Evolutionary conservation across 2,329 filamentous ascomycete species (phyloP).

Genomic region (Ceratocystis ficicola): DNA sequence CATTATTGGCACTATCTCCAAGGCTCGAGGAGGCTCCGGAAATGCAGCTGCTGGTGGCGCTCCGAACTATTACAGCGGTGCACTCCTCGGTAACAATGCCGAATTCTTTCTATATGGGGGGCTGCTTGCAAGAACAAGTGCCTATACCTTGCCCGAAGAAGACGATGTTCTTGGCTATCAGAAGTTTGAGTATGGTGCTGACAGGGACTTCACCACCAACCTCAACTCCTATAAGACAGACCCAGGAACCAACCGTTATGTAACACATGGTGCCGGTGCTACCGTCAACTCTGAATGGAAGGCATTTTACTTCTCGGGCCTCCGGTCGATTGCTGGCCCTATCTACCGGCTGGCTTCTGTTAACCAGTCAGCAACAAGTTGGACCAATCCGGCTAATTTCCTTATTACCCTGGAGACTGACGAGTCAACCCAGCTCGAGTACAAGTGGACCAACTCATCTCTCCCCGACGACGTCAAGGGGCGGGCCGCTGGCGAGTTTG

Average conservation of each 20-base stretch:
- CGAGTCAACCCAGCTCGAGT: constrained; percentile 39
- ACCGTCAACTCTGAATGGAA: constrained; percentile 58
- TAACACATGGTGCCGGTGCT: constrained; percentile 51
- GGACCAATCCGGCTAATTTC: constrained; percentile 37
- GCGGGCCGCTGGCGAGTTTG: constrained; percentile 51
- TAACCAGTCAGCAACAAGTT: not conserved
- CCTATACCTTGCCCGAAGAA: constrained; percentile 31
- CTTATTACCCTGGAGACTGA: constrained; percentile 45
- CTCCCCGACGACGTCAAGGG: constrained; percentile 39
- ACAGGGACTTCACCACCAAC: not conserved
- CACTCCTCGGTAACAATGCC: constrained; percentile 51
- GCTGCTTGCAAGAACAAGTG: constrained; percentile 30
- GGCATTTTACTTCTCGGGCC: constrained; percentile 59
- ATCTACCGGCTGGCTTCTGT: constrained; percentile 30
- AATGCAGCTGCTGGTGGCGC: constrained; percentile 41
- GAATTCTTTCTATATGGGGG: constrained; percentile 56
- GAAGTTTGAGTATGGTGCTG: constrained; percentile 39
- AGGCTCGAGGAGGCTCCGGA: constrained; percentile 35
- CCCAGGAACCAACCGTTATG: constrained; percentile 43
- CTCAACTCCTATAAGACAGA: constrained; percentile 33
- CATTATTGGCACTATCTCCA: constrained; percentile 40
- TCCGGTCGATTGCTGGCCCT: constrained; percentile 41
- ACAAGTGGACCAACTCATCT: constrained; percentile 46
- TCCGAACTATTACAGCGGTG: constrained; percentile 50
- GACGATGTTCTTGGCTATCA: constrained; percentile 41